Conservation (phyloP, 352 stramenopile species). For the Phytophthora europaea region DNA sequence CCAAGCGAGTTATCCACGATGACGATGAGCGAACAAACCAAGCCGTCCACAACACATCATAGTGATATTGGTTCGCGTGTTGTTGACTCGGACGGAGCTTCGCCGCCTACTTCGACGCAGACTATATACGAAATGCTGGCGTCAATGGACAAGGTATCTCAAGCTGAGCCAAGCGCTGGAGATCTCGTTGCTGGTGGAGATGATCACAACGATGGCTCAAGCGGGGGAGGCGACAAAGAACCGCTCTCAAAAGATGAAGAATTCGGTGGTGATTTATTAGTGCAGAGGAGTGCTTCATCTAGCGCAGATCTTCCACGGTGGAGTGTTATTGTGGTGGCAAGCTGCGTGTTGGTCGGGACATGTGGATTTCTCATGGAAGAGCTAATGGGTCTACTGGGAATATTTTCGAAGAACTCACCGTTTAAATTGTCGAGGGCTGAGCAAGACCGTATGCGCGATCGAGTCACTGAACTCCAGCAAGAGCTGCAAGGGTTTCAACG, state of each 20-base stretch:
- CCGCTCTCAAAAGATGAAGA: neutral
- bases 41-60: constrained; percentile 9
- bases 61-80: constrained; percentile 20
- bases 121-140: constrained; percentile 34
- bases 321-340: constrained; percentile 52
- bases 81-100: constrained; percentile 15
- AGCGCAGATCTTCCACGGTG: constrained; percentile 44
- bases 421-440: constrained; percentile 44
- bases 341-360: constrained; percentile 53
- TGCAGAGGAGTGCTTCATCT: neutral
- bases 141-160: constrained; percentile 22
- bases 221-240: constrained; percentile 16
- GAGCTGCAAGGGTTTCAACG: constrained; percentile 61
- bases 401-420: constrained; percentile 41
- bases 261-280: neutral
- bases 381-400: constrained; percentile 42
- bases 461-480: constrained; percentile 59
- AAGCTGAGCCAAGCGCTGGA: neutral
- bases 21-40: constrained; percentile 17
- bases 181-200: constrained; percentile 20
- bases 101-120: constrained; percentile 23
- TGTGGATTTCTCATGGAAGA: constrained; percentile 71
- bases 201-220: constrained; percentile 16
- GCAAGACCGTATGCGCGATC: constrained; percentile 56
- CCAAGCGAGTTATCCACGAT: constrained; percentile 25